Base-by-base conservation (phyloP, 2,329 filamentous ascomycete genomes). In the Pyrenophora teres region DNA sequence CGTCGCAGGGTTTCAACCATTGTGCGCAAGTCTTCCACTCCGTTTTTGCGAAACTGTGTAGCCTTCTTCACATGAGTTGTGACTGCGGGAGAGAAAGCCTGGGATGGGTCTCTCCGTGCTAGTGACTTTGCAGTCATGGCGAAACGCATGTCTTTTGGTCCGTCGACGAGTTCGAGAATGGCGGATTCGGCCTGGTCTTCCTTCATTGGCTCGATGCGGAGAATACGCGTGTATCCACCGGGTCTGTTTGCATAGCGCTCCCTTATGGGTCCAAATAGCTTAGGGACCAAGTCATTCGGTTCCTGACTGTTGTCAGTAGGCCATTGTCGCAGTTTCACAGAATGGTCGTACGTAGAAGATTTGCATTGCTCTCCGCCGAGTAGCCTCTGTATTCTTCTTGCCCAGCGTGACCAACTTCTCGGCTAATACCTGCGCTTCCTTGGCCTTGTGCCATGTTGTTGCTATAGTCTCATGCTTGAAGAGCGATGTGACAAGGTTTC, bases 381-480 rank as follows among this genome's bases (percentile, higher is more conserved):
- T 88, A 16, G 90, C 89, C 68, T 92, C 87, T 35, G 93, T 96
- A 74, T 97, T 91, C 78, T 87, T 89, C 83, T 97, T 99, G 16
- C 90, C 93, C 65, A 96, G 76, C 4, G 92, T 97, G 68, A 99
- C 92, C 62, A 97, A 81, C 80, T 96, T 95, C 73, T 99, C 94
- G 6, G 92, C 94, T 64, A 97, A 75, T 37, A 90, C 84, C 78
- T 99, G 94, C 16, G 94, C 90, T 79, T 99, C 94, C 78, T 97
- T 99, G 40, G 94, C 94, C 78, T 97, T 97, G 73, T 88, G 87
- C 83, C 89, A 97, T 77, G 94, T 96, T 43, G 94, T 99, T 59
- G 88, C 87, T 78, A 99, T 96, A 58, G 90, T 87, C 80, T 99
- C 94, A 76, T 96, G 86, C 76, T 90, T 83, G 78, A 99, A 89